These are phyloP conservation scores for Colletotrichum tamarilloi DNA, from an alignment of 2,329 filamentous ascomycete species.

Conservation along the genomic window DNA sequence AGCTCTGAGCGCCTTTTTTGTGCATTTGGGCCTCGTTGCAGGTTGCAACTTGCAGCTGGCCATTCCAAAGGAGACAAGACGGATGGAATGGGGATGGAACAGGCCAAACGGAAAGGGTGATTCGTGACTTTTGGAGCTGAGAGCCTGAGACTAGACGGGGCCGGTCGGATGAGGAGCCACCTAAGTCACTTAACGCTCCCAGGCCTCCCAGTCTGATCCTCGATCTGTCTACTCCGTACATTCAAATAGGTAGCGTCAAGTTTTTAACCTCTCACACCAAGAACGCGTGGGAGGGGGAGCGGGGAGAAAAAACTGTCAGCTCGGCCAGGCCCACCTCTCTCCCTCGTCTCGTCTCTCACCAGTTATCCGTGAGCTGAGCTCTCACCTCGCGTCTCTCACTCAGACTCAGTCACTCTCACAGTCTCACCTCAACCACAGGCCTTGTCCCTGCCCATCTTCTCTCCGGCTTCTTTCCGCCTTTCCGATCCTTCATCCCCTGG, in stretches of 20 bases:
- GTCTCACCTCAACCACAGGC: not conserved
- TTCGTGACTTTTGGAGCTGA: not conserved
- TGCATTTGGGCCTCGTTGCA: slow-evolving; percentile 29
- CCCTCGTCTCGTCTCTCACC: not conserved
- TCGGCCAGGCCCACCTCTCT: slow-evolving; percentile 7
- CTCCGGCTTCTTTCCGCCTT: slow-evolving; percentile 34
- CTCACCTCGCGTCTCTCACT: not conserved
- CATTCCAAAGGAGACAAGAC: slow-evolving; percentile 10
- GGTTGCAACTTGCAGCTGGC: slow-evolving; percentile 25
- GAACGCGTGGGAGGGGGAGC: not conserved
- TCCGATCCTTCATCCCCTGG: slow-evolving; percentile 6
- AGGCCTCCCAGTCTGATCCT: not conserved
- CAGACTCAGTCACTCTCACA: too few relatives aligned
- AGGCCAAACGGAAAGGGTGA: slow-evolving; percentile 10
- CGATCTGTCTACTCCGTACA: not conserved
- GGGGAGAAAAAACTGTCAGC: not conserved
- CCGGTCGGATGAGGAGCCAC: not conserved
- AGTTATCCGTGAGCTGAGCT: not conserved
- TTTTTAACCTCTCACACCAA: slow-evolving; percentile 3
- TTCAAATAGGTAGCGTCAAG: not conserved
- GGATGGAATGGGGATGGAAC: not conserved
- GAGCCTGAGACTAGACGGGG: not conserved
- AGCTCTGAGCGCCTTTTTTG: slow-evolving; percentile 21
- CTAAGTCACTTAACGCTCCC: not conserved
- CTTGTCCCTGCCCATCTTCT: slow-evolving; percentile 8